Conservation (phyloP, 768 basidiomycete genomes). For the Amanita phalloides region DNA sequence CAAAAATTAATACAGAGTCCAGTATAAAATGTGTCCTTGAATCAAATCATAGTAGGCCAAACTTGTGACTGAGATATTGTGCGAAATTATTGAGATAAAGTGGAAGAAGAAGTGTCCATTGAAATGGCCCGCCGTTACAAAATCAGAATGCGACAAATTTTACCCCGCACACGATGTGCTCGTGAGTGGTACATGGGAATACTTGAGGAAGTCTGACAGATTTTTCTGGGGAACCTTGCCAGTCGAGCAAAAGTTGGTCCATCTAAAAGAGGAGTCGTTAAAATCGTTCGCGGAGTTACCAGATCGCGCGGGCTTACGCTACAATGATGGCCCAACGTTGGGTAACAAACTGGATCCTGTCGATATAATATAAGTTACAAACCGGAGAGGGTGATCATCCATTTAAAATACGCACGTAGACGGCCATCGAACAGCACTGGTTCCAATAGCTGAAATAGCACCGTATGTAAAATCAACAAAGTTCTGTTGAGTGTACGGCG, state of each 20-base stretch:
- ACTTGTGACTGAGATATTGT: no score
- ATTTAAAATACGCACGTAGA: not conserved
- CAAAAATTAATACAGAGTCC: no score
- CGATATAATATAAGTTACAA: not conserved
- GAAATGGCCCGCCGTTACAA: no score
- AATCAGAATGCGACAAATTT: no score
- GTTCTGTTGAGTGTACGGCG: constrained; percentile 5
- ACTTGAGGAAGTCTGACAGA: constrained; percentile 8
- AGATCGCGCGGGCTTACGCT: not conserved
- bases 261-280: not conserved
- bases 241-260: constrained; percentile 9
- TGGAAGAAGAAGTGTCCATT: no score
- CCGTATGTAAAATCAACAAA: constrained; percentile 8
- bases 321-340: constrained; percentile 6
- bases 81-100: no score
- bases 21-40: no score
- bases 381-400: not conserved
- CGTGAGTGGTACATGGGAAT: constrained; percentile 6
- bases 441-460: not conserved
- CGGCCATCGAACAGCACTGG: constrained; percentile 3
- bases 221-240: constrained; percentile 6
- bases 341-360: not conserved
- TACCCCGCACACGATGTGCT: constrained; percentile 1
- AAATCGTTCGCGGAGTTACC: not conserved
- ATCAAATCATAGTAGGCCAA: no score